A percentile compares a stretch with the other conserved stretches of the same genome.
Evolutionary conservation across 768 basidiomycete species (phyloP).

Genomic region (Amyloporia xantha): DNA sequence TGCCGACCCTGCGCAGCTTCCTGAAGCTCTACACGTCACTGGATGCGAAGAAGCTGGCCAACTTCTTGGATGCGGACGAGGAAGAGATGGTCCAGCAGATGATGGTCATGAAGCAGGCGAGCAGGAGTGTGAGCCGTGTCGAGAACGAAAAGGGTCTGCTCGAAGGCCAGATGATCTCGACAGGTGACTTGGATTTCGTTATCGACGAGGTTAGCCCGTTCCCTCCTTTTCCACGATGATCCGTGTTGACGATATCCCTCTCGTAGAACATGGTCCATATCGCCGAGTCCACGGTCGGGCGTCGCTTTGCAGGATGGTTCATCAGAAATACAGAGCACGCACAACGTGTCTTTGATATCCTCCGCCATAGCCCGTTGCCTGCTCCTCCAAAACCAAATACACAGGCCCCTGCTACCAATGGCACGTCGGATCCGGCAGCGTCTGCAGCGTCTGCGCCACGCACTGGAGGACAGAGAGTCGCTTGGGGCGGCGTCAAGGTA

Average conservation of each 20-base stretch:
- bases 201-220: slow-evolving; percentile 69
- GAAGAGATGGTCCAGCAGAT: slow-evolving; percentile 94
- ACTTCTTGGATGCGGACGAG: slow-evolving; percentile 87
- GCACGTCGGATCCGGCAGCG: slow-evolving; percentile 14
- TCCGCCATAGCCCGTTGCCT: slow-evolving; percentile 48
- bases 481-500: slow-evolving; percentile 42
- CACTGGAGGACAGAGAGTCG: slow-evolving; percentile 50
- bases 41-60: slow-evolving; percentile 84
- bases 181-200: slow-evolving; percentile 92
- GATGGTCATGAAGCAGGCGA: slow-evolving; percentile 92
- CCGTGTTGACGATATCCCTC: background rate
- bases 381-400: slow-evolving; percentile 12
- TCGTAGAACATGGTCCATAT: slow-evolving; percentile 92
- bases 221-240: background rate
- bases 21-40: slow-evolving; percentile 94
- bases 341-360: slow-evolving; percentile 77
- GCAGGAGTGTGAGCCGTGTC: slow-evolving; percentile 62
- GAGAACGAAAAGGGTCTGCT: slow-evolving; percentile 51
- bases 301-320: slow-evolving; percentile 96
- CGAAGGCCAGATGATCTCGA: slow-evolving; percentile 81
- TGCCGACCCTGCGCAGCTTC: slow-evolving; percentile 85
- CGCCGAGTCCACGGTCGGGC: slow-evolving; percentile 87
- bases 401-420: slow-evolving; percentile 10
- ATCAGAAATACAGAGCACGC: slow-evolving; percentile 93
- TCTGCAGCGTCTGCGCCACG: slow-evolving; percentile 22